Conservation (phyloP, 2,329 filamentous ascomycete species). For the Endothia cerciana region DNA sequence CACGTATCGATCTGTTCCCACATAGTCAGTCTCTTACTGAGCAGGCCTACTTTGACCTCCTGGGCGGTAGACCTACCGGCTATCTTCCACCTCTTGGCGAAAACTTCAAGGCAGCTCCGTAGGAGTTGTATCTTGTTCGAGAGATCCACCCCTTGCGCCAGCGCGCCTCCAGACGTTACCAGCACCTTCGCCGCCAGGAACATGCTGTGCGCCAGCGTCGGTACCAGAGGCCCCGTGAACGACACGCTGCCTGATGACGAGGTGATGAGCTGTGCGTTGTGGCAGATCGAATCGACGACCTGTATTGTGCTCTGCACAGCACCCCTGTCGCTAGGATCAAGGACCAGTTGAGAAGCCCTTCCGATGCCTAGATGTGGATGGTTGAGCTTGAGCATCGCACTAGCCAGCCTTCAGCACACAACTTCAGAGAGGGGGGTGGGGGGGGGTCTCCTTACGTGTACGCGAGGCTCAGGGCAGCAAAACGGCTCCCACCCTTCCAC, state of each 20-base stretch:
- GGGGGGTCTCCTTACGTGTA: slow-evolving; percentile 35
- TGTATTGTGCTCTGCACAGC: slow-evolving; percentile 32
- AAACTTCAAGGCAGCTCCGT: slow-evolving; percentile 31
- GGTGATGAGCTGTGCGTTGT: slow-evolving; percentile 30
- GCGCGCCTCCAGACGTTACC: slow-evolving; percentile 33
- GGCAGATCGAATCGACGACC: slow-evolving; percentile 33
- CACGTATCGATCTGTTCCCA: slow-evolving; percentile 22
- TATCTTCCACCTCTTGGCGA: slow-evolving; percentile 36
- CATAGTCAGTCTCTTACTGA: not conserved
- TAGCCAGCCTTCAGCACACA: slow-evolving; percentile 30
- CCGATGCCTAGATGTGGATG: slow-evolving; percentile 33
- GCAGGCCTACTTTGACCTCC: not conserved
- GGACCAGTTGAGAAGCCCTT: slow-evolving; percentile 10
- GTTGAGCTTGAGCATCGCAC: slow-evolving; percentile 38
- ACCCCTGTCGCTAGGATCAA: slow-evolving; percentile 23
- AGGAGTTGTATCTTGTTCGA: slow-evolving; percentile 34
- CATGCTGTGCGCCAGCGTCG: slow-evolving; percentile 34
- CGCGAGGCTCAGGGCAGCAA: slow-evolving; percentile 34
- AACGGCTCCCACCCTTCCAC: slow-evolving; percentile 34
- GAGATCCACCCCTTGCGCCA: slow-evolving; percentile 33
- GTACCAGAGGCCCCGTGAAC: slow-evolving; percentile 30
- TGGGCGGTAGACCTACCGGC: slow-evolving; percentile 33
- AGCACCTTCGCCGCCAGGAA: slow-evolving; percentile 35
- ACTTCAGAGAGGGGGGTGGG: slow-evolving; percentile 10
- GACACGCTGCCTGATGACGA: slow-evolving; percentile 25